Evolutionary conservation across 257 asterid species (phyloP), one percentile per base, ranked within the genome.

Genomic region (Pogostemon cablin): DNA sequence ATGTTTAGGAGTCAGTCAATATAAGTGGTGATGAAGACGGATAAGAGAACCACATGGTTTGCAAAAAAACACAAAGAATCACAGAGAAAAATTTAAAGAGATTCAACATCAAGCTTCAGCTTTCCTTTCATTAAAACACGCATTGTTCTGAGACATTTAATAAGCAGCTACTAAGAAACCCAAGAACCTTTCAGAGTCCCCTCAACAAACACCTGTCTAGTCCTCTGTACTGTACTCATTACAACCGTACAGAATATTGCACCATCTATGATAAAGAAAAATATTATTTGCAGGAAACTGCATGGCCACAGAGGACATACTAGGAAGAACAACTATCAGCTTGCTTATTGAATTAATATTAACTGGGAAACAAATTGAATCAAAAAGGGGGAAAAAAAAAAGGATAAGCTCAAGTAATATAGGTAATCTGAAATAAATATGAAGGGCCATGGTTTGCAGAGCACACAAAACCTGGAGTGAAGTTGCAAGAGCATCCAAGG

Each of bases 401-500:
- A 56, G 35, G 9, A 12, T 35, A 65, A 71, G 49, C 4, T 9
- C 8, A 54, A 11, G 65, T 5, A 43, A 41, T 12, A 62, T 32
- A 7, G 35, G 54, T 34, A 5, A 43, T 53, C 50, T 38, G 12
- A 60, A 58, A 68, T 37, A 52, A 57, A 74, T 77, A 5, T 6
- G 17, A 72, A 53, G 32, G 32, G 32, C 32, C 32, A 25, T 50
- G 44, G 54, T 39, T 12, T 65, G 65, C 41, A 60, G 65, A 49
- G 64, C 43, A 50, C 39, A 63, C 8, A 71, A 55, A 59, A 95
- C 99, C 99, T 95, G 99, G 67, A 91, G 92, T 55, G 99, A 88
- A 69, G 90, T 88, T 67, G 99, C 97, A 46, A 95, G 96, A 73
- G 93, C 90, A 70, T 84, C 89, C 47, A 91, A 76, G 34, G 92